phyloP scores from a whole-genome alignment of 768 basidiomycete genomes.

The Amanita rubescens region DNA sequence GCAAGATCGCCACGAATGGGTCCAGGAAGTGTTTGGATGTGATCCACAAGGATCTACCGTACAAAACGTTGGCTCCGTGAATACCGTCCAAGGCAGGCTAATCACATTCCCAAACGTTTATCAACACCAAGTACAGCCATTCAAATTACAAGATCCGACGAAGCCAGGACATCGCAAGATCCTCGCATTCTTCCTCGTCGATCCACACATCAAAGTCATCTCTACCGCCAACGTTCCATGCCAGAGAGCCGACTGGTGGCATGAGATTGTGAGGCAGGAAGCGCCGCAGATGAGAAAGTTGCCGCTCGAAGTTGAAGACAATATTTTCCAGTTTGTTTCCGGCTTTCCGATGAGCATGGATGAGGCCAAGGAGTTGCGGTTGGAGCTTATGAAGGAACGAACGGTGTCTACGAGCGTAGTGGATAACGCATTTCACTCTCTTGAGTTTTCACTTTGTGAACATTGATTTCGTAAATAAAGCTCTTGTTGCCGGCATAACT shows the following conservation, averaged over 20 bases:
- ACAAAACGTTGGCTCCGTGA: slow-evolving; percentile 21
- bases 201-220: slow-evolving; percentile 22
- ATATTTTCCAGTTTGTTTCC: not conserved
- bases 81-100: slow-evolving; percentile 18
- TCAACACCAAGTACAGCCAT: slow-evolving; percentile 29
- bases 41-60: not conserved
- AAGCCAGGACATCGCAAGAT: slow-evolving; percentile 33
- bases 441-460: no score
- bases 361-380: slow-evolving; percentile 11
- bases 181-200: slow-evolving; percentile 29
- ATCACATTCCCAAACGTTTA: slow-evolving; percentile 31
- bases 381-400: no score
- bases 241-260: slow-evolving; percentile 24
- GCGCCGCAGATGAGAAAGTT: not conserved
- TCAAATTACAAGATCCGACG: slow-evolving; percentile 24
- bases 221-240: slow-evolving; percentile 24
- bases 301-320: not conserved
- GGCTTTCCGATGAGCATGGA: slow-evolving; percentile 8
- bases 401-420: no score
- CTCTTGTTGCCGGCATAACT: no score
- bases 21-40: not conserved
- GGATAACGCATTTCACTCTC: no score
- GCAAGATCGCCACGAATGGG: not conserved
- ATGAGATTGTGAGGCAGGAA: not conserved
- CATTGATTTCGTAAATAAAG: no score